Percentiles rank a stretch among this genome's conserved stretches.
These are phyloP conservation scores for Lachnum nothofagi DNA, from an alignment of 2,329 filamentous ascomycete species.

Conservation along the genomic window DNA sequence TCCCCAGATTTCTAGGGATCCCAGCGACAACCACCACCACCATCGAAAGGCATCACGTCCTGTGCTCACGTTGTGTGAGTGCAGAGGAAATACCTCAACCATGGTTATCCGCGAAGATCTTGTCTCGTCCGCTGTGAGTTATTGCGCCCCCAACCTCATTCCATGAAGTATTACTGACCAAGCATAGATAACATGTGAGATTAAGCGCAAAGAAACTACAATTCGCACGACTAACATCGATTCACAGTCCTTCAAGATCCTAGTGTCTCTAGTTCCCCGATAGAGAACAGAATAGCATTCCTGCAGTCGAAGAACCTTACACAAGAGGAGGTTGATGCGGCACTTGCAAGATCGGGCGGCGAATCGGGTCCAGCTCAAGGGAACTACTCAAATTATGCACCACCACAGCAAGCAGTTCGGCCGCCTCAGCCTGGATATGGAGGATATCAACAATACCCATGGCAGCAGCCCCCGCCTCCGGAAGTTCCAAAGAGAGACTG, in stretches of 20 bases:
- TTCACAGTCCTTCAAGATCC: conserved; percentile 82
- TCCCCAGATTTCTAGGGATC: conserved; percentile 4
- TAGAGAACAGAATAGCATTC: conserved; percentile 89
- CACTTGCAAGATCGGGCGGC: conserved; percentile 70
- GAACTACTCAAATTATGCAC: conserved; percentile 38
- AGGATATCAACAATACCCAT: conserved; percentile 47
- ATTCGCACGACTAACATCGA: conserved; percentile 16
- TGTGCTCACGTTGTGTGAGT: neutral
- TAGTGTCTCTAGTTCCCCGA: conserved; percentile 78
- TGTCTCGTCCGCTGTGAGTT: conserved; percentile 70
- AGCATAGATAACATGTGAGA: conserved; percentile 34
- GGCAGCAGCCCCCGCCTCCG: conserved; percentile 52
- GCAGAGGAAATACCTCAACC: conserved; percentile 24
- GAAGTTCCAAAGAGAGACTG: conserved; percentile 77
- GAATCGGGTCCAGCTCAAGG: conserved; percentile 41
- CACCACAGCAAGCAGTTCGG: conserved; percentile 39
- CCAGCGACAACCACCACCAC: too few species aligned
- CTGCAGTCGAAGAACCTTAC: conserved; percentile 95
- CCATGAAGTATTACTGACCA: conserved; percentile 26
- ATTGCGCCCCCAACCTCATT: neutral
- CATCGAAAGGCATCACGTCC: neutral
- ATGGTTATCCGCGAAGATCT: conserved; percentile 94
- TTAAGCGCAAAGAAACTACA: neutral
- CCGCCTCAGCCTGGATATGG: conserved; percentile 41
- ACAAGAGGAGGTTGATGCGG: conserved; percentile 85